phyloP scores from a whole-genome alignment of 225 moss, liverwort and hornwort species.

The Bryoerythrophyllum caledonicum region DNA sequence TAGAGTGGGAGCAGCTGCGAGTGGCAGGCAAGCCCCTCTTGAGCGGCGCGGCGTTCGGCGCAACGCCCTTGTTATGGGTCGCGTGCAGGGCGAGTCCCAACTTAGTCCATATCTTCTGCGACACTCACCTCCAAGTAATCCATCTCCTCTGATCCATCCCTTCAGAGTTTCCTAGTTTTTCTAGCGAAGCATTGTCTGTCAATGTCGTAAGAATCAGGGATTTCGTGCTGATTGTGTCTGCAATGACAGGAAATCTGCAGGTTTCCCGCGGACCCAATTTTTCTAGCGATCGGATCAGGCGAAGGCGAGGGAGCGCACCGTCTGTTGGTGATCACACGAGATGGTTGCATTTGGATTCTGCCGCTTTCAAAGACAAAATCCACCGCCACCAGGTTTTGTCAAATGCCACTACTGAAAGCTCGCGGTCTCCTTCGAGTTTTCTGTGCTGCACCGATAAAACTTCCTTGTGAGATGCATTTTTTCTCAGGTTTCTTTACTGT shows the following conservation, averaged over 20 bases:
- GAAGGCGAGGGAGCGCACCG: constrained; percentile 24
- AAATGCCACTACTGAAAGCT: constrained; percentile 2
- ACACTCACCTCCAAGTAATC: constrained; percentile 54
- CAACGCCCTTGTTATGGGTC: constrained; percentile 66
- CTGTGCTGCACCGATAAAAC: too few relatives aligned
- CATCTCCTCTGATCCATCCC: constrained; percentile 9
- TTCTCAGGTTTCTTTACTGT: background rate
- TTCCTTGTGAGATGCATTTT: too few relatives aligned
- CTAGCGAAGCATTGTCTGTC: constrained; percentile 21
- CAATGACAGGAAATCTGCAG: constrained; percentile 67
- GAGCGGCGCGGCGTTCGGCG: constrained; percentile 62
- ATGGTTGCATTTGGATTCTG: constrained; percentile 71
- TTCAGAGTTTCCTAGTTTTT: constrained; percentile 42
- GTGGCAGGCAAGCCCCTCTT: constrained; percentile 54
- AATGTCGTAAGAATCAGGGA: constrained; percentile 11
- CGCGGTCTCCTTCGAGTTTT: too few relatives aligned
- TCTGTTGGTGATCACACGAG: constrained; percentile 68
- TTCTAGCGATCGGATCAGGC: constrained; percentile 43
- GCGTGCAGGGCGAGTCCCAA: constrained; percentile 66
- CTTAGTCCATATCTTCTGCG: constrained; percentile 72
- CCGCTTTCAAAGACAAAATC: constrained; percentile 37
- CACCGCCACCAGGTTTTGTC: constrained; percentile 30
- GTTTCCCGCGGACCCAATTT: constrained; percentile 71
- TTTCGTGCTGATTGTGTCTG: constrained; percentile 3
- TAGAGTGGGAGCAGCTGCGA: constrained; percentile 56